phyloP scores from a whole-genome alignment of 2,329 filamentous ascomycete genomes.

The Botrytis sinoallii region DNA sequence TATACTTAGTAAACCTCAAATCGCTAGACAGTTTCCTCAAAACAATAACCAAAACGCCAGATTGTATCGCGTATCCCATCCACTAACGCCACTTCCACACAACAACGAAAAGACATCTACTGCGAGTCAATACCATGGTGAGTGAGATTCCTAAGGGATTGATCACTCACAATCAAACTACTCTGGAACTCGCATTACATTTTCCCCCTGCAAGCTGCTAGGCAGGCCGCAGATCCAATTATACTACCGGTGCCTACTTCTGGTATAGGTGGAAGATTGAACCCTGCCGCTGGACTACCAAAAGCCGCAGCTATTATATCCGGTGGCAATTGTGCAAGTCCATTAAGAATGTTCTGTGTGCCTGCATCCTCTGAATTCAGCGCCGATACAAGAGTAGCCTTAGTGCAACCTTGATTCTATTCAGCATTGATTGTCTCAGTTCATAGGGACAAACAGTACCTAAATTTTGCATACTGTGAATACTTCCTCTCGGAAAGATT shows the following conservation, averaged over 20 bases:
- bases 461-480: slow-evolving; percentile 51
- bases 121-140: neutral
- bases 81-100: neutral
- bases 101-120: neutral
- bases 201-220: slow-evolving; percentile 29
- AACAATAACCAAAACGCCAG: neutral
- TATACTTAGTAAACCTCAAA: neutral
- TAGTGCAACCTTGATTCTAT: slow-evolving; percentile 42
- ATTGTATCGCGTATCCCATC: neutral
- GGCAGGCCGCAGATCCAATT: slow-evolving; percentile 42
- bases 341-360: slow-evolving; percentile 48
- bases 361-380: slow-evolving; percentile 49
- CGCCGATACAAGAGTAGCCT: slow-evolving; percentile 48
- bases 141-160: neutral
- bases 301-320: slow-evolving; percentile 46
- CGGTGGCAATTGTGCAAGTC: slow-evolving; percentile 42
- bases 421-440: neutral
- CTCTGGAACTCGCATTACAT: neutral
- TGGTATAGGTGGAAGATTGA: slow-evolving; percentile 33
- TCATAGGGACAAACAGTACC: slow-evolving; percentile 34
- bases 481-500: slow-evolving; percentile 47
- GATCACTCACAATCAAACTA: neutral
- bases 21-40: neutral
- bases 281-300: slow-evolving; percentile 34
- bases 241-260: slow-evolving; percentile 43